Conservation (phyloP, 2,329 filamentous ascomycete species). For the Dactylonectria macrodidyma region DNA sequence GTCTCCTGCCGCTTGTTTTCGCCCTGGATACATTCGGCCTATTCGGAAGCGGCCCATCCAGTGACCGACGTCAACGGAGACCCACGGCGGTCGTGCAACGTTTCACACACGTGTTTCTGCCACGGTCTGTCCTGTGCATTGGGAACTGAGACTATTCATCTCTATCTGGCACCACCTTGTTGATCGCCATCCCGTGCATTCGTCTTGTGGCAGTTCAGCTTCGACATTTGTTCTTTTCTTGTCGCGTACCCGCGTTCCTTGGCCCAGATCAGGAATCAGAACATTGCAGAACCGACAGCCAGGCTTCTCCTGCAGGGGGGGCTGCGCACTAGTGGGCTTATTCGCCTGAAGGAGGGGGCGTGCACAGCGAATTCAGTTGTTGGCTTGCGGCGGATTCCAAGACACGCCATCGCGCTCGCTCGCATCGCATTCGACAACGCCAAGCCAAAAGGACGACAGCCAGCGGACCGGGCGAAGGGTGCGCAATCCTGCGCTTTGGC, state of each 20-base stretch:
- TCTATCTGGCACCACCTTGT: not conserved
- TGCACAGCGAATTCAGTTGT: conserved; percentile 36
- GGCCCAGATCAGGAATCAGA: conserved; percentile 4
- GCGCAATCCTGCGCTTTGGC: conserved; percentile 14
- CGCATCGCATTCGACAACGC: conserved; percentile 36
- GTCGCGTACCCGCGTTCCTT: conserved; percentile 15
- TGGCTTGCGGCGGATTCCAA: conserved; percentile 34
- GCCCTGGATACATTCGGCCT: conserved; percentile 17
- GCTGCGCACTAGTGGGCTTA: conserved; percentile 40
- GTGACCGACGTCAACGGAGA: conserved; percentile 26
- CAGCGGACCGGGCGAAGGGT: conserved; percentile 11
- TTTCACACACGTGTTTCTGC: conserved; percentile 26
- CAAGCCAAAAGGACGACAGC: conserved; percentile 28
- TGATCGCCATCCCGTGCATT: not conserved
- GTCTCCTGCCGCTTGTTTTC: conserved; percentile 16
- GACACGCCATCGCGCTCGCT: conserved; percentile 36
- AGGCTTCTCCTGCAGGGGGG: conserved; percentile 37
- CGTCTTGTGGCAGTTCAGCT: conserved; percentile 2
- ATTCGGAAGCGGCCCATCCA: conserved; percentile 34
- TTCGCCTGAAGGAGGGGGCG: conserved; percentile 42
- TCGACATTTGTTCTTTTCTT: conserved; percentile 1
- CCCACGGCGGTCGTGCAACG: conserved; percentile 37
- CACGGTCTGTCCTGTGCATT: conserved; percentile 4
- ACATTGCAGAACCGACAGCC: conserved; percentile 25
- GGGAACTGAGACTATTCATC: conserved; percentile 1